A percentile compares a stretch with the other conserved stretches of the same genome.
These are phyloP conservation scores for Penicillium olsonii DNA, from an alignment of 2,329 filamentous ascomycete genomes.

Conservation along the genomic window DNA sequence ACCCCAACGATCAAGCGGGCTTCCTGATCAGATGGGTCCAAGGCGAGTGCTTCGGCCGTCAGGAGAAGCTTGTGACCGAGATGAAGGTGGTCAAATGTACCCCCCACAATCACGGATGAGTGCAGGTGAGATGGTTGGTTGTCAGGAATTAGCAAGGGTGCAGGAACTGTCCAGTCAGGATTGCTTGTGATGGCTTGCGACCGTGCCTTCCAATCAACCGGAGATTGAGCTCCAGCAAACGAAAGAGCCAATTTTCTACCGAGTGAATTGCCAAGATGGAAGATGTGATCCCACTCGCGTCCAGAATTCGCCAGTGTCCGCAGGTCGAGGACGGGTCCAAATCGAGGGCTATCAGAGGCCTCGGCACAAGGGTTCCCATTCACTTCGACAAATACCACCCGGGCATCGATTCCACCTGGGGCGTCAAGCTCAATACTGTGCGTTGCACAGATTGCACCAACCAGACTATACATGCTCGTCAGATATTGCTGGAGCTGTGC, in stretches of 20 bases:
- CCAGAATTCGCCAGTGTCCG: conserved; percentile 47
- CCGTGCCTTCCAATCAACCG: conserved; percentile 19
- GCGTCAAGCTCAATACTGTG: conserved; percentile 64
- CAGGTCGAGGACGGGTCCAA: conserved; percentile 55
- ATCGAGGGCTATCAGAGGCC: conserved; percentile 18
- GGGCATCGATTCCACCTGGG: conserved; percentile 71
- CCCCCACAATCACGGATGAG: conserved; percentile 75
- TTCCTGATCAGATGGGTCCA: conserved; percentile 52
- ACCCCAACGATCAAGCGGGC: conserved; percentile 78
- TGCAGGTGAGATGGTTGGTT: conserved; percentile 40
- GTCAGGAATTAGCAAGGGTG: conserved; percentile 25
- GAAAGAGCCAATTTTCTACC: conserved; percentile 30
- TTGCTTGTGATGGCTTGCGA: conserved; percentile 24
- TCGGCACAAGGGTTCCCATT: conserved; percentile 19
- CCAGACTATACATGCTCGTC: conserved; percentile 74
- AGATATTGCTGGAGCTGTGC: conserved; percentile 70
- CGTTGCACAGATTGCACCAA: conserved; percentile 70
- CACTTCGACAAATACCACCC: conserved; percentile 70
- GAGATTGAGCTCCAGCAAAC: conserved; percentile 30
- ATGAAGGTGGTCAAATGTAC: conserved; percentile 96
- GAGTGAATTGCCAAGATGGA: conserved; percentile 29
- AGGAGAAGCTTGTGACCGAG: conserved; percentile 94
- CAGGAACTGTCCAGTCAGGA: conserved; percentile 23
- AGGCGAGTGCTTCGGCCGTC: conserved; percentile 77
- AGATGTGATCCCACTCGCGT: conserved; percentile 35